Conservation (phyloP, 164 flowering plant species). For the Chloranthus sessilifolius region DNA sequence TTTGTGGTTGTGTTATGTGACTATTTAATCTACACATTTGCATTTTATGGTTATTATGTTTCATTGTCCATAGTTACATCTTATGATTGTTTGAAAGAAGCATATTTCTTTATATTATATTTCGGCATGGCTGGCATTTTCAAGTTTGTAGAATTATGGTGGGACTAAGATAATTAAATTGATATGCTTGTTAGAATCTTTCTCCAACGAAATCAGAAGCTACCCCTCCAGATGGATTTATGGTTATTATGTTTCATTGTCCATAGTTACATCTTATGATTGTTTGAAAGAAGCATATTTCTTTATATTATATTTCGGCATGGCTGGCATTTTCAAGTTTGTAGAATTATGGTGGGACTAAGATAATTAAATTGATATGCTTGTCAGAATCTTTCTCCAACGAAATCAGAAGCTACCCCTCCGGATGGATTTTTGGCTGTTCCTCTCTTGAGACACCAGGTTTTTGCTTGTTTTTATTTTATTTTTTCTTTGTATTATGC, state of each 20-base stretch:
- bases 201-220: not conserved
- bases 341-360: constrained; percentile 3
- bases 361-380: constrained; percentile 1
- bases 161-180: not conserved
- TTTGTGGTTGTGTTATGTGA: too few species aligned
- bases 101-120: not conserved
- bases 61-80: not conserved
- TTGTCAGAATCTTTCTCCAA: constrained; percentile 78
- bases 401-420: constrained; percentile 63
- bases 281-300: not conserved
- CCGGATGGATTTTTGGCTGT: constrained; percentile 78
- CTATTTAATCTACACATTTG: too few species aligned
- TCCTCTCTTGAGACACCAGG: constrained; percentile 90
- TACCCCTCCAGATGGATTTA: constrained; percentile 59
- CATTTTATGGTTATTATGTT: not conserved
- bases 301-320: not conserved
- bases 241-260: not conserved
- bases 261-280: not conserved
- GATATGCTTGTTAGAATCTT: not conserved
- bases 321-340: not conserved
- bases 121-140: not conserved
- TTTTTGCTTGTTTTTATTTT: constrained; percentile 17
- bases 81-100: not conserved
- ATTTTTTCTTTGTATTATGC: not conserved
- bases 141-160: constrained; percentile 1